A percentile compares a stretch with the other conserved stretches of the same genome.
phyloP scores from a whole-genome alignment of 2,329 filamentous ascomycete species.

The Botrytis elliptica region DNA sequence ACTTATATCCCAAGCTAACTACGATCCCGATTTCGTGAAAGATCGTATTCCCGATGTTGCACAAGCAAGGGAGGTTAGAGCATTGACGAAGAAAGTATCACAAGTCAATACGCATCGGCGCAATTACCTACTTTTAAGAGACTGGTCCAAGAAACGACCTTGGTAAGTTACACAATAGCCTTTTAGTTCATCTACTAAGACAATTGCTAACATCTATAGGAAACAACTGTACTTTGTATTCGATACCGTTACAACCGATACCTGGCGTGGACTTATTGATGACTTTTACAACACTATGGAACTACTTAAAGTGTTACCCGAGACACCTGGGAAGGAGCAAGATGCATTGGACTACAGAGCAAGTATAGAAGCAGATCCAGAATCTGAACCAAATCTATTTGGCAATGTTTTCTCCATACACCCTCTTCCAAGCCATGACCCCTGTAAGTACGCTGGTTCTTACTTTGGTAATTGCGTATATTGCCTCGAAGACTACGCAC shows the following conservation, averaged over 20 bases:
- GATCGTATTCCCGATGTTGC: neutral
- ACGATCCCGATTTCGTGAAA: neutral
- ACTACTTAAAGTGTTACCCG: neutral
- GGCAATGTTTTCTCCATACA: slow-evolving; percentile 13
- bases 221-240: slow-evolving; percentile 27
- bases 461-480: slow-evolving; percentile 19
- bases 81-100: slow-evolving; percentile 18
- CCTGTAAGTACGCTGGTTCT: neutral
- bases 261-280: slow-evolving; percentile 11
- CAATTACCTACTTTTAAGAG: slow-evolving; percentile 25
- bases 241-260: slow-evolving; percentile 21
- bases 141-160: slow-evolving; percentile 28
- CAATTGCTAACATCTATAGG: slow-evolving; percentile 16
- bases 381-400: slow-evolving; percentile 7
- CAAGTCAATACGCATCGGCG: slow-evolving; percentile 25
- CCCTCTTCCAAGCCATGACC: slow-evolving; percentile 10
- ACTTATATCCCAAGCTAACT: neutral
- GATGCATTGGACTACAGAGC: neutral
- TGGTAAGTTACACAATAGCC: slow-evolving; percentile 22
- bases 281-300: slow-evolving; percentile 21
- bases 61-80: neutral
- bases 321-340: neutral
- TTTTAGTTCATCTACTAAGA: neutral
- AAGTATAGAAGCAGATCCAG: neutral
- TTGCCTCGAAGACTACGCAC: slow-evolving; percentile 19